A percentile compares a stretch with the other conserved stretches of the same genome.
Conservation (phyloP, 108 stramenopile species). For the Heterococcus sp. region DNA sequence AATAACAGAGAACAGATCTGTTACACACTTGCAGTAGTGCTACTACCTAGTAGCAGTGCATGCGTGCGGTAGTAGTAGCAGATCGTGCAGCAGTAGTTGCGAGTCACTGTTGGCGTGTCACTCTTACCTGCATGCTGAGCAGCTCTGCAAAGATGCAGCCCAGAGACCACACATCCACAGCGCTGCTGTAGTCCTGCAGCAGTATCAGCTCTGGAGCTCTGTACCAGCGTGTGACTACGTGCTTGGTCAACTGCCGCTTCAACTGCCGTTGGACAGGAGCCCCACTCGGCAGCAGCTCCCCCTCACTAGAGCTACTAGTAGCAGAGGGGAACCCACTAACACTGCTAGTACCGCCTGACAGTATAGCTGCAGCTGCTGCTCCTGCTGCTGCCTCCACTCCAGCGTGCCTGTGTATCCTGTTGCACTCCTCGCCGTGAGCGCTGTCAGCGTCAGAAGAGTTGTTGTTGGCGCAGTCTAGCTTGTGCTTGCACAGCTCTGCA, state of each 20-base stretch:
- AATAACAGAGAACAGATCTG: background rate
- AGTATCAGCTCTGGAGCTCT: conserved; percentile 94
- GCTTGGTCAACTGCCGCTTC: conserved; percentile 78
- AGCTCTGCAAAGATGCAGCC: conserved; percentile 66
- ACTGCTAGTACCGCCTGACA: background rate
- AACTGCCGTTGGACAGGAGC: background rate
- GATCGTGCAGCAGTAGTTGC: conserved; percentile 35
- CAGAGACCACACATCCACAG: conserved; percentile 90
- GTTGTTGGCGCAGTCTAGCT: too few relatives aligned
- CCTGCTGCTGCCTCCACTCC: background rate
- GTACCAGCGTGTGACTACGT: conserved; percentile 99
- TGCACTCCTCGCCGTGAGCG: background rate
- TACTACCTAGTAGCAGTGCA: background rate
- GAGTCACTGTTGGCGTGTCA: conserved; percentile 84
- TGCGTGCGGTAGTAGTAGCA: too few relatives aligned
- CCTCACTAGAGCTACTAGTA: background rate
- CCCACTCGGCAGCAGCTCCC: background rate
- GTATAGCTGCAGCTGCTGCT: background rate
- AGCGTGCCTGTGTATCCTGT: background rate
- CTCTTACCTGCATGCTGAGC: conserved; percentile 69
- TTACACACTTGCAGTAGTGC: background rate
- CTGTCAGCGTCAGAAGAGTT: too few relatives aligned
- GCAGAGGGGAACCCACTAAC: background rate
- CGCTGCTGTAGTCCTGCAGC: conserved; percentile 82
- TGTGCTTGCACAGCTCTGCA: background rate